Base-by-base conservation (phyloP, 805 yeast genomes). In the Tetrapisispora taiwanensis region DNA sequence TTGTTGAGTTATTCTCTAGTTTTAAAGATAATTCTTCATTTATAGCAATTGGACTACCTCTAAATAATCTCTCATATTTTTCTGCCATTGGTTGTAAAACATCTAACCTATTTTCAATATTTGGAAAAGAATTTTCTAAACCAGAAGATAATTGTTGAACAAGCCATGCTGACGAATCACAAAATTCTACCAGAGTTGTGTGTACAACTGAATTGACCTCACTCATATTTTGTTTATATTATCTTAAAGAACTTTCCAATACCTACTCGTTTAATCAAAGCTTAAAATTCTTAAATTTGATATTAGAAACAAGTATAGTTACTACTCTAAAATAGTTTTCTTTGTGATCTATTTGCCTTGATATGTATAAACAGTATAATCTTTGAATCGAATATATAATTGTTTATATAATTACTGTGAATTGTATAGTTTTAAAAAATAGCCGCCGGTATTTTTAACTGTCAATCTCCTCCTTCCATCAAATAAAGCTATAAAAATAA, bases 51-150 rank as follows among this genome's bases (percentile, higher is more conserved):
- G 54, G 52, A 9, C 51, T 51, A 0, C 57, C 48, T 39, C 62
- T 52, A 19, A 65, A 50, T 4, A 60, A 46, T 7, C 62, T 46
- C 19, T 59, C 62, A 38, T 58, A 54, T 19, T 64, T 54, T 45
- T 64, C 68, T 0, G 64, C 62, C 24, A 62, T 45, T 0, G 67
- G 66, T n/a, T 55, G 44, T 9, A 64, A 43, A 0, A 59, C 55
- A 15, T 46, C 49, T 3, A 62, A 36, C 41, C 51, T 52, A 31
- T 46, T 46, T 4, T 43, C 42, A 7, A 56, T 47, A 30, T 13
- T 12, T 24, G 15, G 17, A 20, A 17, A 17, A 6, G n/a, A 15
- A 3, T 17, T 24, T 6, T 41, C 32, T 17, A 46, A n/a, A n/a
- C 3, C 10, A 7, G 36, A 26, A 12, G 43, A 41, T 7, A 58